Evolutionary conservation across 805 yeast species (phyloP), one percentile per base, ranked within the genome.

Genomic region (Clavispora vitiphila): DNA sequence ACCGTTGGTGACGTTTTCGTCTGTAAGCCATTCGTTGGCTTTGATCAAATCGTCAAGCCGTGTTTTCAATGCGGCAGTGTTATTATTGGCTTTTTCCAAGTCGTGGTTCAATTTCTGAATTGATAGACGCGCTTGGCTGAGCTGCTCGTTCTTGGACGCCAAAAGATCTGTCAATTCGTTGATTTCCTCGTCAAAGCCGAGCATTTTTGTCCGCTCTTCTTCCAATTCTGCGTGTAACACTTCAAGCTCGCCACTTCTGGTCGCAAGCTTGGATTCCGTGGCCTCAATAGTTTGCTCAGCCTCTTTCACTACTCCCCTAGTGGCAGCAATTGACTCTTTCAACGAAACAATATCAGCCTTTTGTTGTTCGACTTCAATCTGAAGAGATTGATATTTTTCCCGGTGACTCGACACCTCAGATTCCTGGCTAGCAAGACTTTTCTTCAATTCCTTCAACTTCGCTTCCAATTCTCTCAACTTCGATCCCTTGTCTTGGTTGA

Each of bases 101-200:
- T 78, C 82, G 53, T 81, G 81, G 3, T 67, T 62, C 36, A 80
- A 56, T 44, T 74, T 72, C 53, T 80, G 85, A 4, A 74, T 59
- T 40, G 74, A 71, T 30, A 83, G 57, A 44, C 76, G 78, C 8
- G 65, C 58, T 20, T 76, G 73, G 40, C 70, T 73, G 36, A 74
- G 60, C 25, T 56, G 61, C 40, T 76, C 77, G 3, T 61, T 61
- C 47, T 75, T 76, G 12, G 49, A 41, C 40, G 70, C 71, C 20
- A 82, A 57, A 3, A 74, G 58, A 23, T 55, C 56, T 10, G 69
- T 72, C 56, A 84, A 67, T 43, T 83, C 89, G 21, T 69, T 71
- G 31, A 88, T 67, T 58, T 90, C 96, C 44, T 84, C 93, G 56
- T 84, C 82, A 31, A 87, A 70, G 2, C 89, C 89, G 35, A 80